Evolutionary conservation across 2,329 filamentous ascomycete species (phyloP).

Genomic region (Leptographium galeiforme): DNA sequence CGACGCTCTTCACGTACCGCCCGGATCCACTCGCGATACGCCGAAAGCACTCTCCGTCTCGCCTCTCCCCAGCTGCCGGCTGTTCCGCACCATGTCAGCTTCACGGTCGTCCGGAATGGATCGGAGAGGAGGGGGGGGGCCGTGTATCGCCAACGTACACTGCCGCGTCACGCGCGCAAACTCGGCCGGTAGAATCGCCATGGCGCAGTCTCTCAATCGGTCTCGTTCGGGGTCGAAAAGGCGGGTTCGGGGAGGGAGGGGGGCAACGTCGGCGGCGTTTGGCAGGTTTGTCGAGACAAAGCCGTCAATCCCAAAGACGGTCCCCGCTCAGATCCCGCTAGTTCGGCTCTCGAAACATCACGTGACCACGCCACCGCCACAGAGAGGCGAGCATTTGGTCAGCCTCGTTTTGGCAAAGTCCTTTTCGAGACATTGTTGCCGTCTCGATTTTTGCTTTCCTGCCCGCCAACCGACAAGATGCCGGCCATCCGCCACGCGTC

Average conservation of each 20-base stretch:
- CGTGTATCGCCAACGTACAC: constrained; percentile 39
- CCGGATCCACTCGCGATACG: constrained; percentile 93
- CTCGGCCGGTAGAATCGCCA: constrained; percentile 88
- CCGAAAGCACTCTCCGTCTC: constrained; percentile 69
- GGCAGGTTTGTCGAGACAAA: not conserved
- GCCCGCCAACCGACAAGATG: constrained; percentile 33
- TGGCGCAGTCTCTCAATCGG: constrained; percentile 19
- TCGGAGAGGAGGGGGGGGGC: not conserved
- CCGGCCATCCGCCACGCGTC: constrained; percentile 63
- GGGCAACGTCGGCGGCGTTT: not conserved
- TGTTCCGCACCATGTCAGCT: constrained; percentile 24
- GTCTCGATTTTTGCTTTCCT: no score
- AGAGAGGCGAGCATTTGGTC: not conserved
- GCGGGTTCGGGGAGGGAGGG: not conserved
- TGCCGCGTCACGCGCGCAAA: constrained; percentile 70
- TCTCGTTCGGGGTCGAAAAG: not conserved
- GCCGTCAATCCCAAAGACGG: not conserved
- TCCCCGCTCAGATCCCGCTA: not conserved
- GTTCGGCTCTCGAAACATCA: not conserved
- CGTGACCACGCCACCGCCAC: not conserved
- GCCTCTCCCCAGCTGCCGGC: constrained; percentile 85
- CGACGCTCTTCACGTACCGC: constrained; percentile 56
- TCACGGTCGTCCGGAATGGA: not conserved
- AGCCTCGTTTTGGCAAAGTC: constrained; percentile 1
- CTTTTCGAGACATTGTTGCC: no score